phyloP scores from a whole-genome alignment of 805 yeast genomes.

The Candida caryicola region DNA sequence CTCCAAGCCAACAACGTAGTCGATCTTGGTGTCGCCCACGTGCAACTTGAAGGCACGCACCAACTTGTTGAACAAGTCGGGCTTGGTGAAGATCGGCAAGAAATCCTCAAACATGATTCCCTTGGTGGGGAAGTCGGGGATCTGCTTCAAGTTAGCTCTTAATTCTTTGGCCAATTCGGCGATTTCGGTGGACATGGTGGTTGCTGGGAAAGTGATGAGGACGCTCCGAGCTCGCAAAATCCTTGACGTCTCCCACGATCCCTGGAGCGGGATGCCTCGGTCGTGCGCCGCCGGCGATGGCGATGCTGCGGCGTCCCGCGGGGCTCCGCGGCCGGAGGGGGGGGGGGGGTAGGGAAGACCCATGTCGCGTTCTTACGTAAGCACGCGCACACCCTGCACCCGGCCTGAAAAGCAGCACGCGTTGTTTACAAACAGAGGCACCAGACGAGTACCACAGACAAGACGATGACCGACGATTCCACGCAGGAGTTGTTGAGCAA shows the following conservation, averaged over 20 bases:
- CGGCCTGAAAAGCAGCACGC: too few species aligned
- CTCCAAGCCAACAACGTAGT: constrained; percentile 90
- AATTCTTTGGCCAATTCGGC: constrained; percentile 36
- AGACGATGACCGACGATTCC: constrained; percentile 5
- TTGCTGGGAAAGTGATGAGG: background rate
- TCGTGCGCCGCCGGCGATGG: too few species aligned
- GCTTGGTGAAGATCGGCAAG: constrained; percentile 86
- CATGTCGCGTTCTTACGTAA: too few species aligned
- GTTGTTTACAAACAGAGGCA: constrained; percentile 6
- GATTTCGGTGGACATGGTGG: constrained; percentile 17
- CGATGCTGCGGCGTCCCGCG: too few species aligned
- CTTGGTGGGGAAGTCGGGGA: constrained; percentile 90
- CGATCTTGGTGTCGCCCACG: constrained; percentile 64
- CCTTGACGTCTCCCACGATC: too few species aligned
- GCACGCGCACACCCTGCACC: too few species aligned
- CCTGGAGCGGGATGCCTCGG: too few species aligned
- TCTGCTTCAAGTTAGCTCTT: constrained; percentile 50
- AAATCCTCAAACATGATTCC: constrained; percentile 96
- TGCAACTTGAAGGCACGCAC: constrained; percentile 78
- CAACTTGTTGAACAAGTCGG: constrained; percentile 75
- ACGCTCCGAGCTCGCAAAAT: too few species aligned
- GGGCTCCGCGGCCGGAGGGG: too few species aligned
- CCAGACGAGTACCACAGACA: background rate
- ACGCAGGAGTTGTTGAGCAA: constrained; percentile 14
- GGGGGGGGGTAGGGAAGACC: too few species aligned